Percentiles rank a stretch among this genome's conserved stretches.
Evolutionary conservation across 2,329 filamentous ascomycete genomes (phyloP).

Genomic region (Ascochyta clinopodiicola): DNA sequence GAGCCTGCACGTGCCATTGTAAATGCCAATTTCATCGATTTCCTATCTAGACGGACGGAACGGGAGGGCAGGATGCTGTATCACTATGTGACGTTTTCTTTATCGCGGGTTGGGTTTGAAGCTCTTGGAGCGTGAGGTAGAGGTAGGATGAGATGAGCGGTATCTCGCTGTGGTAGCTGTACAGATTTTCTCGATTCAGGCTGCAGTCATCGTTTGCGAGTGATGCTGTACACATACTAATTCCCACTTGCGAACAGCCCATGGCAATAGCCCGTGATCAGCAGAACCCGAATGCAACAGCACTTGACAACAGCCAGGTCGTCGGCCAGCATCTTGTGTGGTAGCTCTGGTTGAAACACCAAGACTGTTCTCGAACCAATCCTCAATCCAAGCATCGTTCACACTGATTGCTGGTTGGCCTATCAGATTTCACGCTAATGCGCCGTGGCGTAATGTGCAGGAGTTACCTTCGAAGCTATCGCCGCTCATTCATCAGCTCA

Average conservation of each 20-base stretch:
- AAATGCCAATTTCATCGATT: conserved; percentile 33
- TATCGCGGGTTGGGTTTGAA: conserved; percentile 20
- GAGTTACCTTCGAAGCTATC: neutral
- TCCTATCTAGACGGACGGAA: conserved; percentile 28
- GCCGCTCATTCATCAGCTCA: neutral
- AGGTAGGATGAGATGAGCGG: conserved; percentile 23
- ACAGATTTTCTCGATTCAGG: conserved; percentile 29
- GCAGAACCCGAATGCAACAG: neutral
- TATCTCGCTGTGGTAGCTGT: conserved; percentile 40
- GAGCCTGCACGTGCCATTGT: conserved; percentile 24
- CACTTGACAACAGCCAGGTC: neutral
- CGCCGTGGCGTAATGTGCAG: neutral
- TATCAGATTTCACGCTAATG: conserved; percentile 4
- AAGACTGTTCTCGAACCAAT: too few relatives aligned
- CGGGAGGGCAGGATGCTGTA: conserved; percentile 31
- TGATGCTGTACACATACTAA: conserved; percentile 4
- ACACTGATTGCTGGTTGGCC: neutral
- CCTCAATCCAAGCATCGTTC: neutral
- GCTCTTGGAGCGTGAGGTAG: conserved; percentile 17
- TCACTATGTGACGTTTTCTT: conserved; percentile 36
- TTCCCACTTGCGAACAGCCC: neutral
- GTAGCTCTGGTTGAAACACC: neutral
- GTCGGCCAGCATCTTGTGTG: neutral
- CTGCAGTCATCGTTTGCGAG: neutral
- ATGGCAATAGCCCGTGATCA: neutral